Conservation (phyloP, 805 yeast species). For the Metschnikowia henanensis region DNA sequence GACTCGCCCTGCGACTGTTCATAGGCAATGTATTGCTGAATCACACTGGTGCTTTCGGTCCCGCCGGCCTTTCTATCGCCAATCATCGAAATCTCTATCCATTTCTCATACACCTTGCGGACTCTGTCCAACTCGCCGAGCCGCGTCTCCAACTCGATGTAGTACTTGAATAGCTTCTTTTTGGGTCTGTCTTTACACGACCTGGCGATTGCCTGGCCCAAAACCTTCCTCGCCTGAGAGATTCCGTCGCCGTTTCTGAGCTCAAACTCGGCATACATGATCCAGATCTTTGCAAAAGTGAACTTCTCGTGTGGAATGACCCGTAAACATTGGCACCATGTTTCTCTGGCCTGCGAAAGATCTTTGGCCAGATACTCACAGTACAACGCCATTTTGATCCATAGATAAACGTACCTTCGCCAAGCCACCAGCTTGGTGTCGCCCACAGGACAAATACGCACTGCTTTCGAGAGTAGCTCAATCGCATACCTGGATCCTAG, state of each 20-base stretch:
- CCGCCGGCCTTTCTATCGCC: conserved; percentile 4
- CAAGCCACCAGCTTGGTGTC: conserved; percentile 43
- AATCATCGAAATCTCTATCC: conserved; percentile 43
- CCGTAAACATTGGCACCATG: conserved; percentile 51
- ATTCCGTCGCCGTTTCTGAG: conserved; percentile 54
- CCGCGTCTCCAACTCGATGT: conserved; percentile 64
- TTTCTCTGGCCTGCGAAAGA: conserved; percentile 43
- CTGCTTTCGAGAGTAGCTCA: conserved; percentile 46
- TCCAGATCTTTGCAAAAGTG: conserved; percentile 77
- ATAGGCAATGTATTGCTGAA: conserved; percentile 67
- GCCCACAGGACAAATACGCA: conserved; percentile 37
- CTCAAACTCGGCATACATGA: conserved; percentile 67
- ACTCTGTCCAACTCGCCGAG: conserved; percentile 82
- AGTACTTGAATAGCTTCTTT: conserved; percentile 55
- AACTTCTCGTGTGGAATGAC: conserved; percentile 58
- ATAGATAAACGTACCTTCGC: conserved; percentile 68
- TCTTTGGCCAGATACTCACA: conserved; percentile 53
- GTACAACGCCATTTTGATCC: conserved; percentile 65
- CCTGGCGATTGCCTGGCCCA: conserved; percentile 73
- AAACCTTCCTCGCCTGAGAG: conserved; percentile 56
- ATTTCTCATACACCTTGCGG: conserved; percentile 67
- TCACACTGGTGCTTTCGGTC: conserved; percentile 27
- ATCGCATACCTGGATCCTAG: conserved; percentile 26
- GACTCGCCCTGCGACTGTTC: conserved; percentile 69
- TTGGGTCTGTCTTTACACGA: conserved; percentile 46